These are phyloP conservation scores for Plantago major DNA, from an alignment of 257 asterid genomes.

Conservation along the genomic window DNA sequence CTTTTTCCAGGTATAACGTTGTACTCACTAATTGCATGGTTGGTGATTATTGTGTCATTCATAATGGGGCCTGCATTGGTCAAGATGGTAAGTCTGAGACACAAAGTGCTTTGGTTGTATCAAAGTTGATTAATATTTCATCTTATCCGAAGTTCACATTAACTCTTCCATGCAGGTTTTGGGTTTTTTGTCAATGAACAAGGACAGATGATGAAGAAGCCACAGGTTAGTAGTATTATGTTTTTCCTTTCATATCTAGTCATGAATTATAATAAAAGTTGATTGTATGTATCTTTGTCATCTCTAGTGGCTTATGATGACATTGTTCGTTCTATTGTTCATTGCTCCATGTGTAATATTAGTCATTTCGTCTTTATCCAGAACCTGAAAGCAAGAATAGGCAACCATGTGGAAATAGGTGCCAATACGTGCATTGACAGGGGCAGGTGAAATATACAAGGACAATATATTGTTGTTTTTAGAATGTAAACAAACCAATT, in stretches of 20 bases:
- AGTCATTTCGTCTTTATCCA: slow-evolving; percentile 23
- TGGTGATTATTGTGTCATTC: slow-evolving; percentile 71
- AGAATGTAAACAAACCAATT: background rate
- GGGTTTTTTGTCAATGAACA: slow-evolving; percentile 72
- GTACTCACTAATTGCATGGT: slow-evolving; percentile 68
- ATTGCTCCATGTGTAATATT: background rate
- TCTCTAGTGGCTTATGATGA: slow-evolving; percentile 1
- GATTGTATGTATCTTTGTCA: slow-evolving; percentile 1
- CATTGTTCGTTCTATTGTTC: background rate
- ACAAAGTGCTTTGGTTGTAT: background rate
- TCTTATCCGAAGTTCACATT: slow-evolving; percentile 3
- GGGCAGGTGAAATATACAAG: slow-evolving; percentile 61
- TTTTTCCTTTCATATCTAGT: slow-evolving; percentile 1
- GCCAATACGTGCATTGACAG: slow-evolving; percentile 89
- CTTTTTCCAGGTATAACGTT: slow-evolving; percentile 59
- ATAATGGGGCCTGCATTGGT: slow-evolving; percentile 86
- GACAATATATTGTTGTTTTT: slow-evolving; percentile 10
- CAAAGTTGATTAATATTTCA: slow-evolving; percentile 3
- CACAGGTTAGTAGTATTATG: slow-evolving; percentile 55
- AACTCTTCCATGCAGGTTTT: slow-evolving; percentile 51
- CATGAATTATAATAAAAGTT: background rate
- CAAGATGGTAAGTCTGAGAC: slow-evolving; percentile 70
- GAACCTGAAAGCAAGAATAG: slow-evolving; percentile 65
- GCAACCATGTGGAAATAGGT: slow-evolving; percentile 84
- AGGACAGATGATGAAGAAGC: slow-evolving; percentile 81